Evolutionary conservation across 768 basidiomycete genomes (phyloP), one percentile per base, ranked within the genome.

Genomic region (Lactifluus piperatus): DNA sequence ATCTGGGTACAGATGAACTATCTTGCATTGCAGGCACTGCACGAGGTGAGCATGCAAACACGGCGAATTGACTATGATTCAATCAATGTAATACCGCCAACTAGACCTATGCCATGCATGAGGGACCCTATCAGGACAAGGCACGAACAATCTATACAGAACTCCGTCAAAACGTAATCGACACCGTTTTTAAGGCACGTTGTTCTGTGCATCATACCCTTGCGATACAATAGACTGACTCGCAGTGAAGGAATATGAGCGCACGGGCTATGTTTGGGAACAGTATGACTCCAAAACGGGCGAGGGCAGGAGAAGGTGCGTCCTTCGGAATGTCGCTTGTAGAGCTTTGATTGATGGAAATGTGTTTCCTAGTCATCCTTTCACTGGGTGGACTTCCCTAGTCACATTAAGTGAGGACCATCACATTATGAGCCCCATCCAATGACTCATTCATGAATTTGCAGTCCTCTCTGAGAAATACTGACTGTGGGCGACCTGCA

Each of bases 1-100:
- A 88, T 98, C 50, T 97, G 94, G 94, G 81, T 97, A 37, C 94
- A 92, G 71, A 94, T 98, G 88, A 97, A 98, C 72, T 98, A 93
- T 69, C 79, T 98, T 61, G 84, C 86, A 16, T 75, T 98, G 52
- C 78, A 82, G 27, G 81, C 92, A 13, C 72, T 98, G 57, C 77
- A 91, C 69, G 88, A 85, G 72, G 91, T 89, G 29, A 56, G 74
- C 64, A 29, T 8, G 3, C 5, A 36, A 30, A 34, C 37, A 49
- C 18, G 11, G 22, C 18, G 4, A 26, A n/a, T 30, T 44, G 34
- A 6, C 9, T 4, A 4, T n/a, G 14, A 16, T 18, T 43, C 45
- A 62, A 50, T 39, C 22, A 53, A 45, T 14, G 46, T n/a, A 6
- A 27, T 22, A 9, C 34, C 34, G 13, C 10, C 6, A 3, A 34